These are phyloP conservation scores for Komagataella pastoris DNA, from an alignment of 805 yeast species.

Conservation along the genomic window DNA sequence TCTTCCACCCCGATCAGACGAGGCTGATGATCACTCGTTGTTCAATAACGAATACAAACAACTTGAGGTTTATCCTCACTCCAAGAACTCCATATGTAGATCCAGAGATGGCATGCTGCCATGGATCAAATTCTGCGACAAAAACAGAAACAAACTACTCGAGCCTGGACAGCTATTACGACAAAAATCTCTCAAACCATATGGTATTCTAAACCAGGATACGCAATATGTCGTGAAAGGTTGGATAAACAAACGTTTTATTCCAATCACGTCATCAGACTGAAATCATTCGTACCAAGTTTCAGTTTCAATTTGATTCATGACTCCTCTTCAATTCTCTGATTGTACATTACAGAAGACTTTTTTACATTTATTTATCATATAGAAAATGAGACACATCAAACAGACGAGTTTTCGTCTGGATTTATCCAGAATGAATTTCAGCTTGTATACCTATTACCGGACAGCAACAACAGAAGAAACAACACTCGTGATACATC, in stretches of 20 bases:
- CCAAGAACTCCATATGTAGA: slow-evolving; percentile 6
- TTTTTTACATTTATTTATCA: background rate
- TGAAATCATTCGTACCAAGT: background rate
- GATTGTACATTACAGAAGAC: background rate
- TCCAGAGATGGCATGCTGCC: slow-evolving; percentile 11
- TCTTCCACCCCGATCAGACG: slow-evolving; percentile 36
- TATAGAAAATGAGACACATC: background rate
- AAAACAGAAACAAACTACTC: slow-evolving; percentile 13
- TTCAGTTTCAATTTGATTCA: background rate
- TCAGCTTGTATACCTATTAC: background rate
- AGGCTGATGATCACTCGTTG: slow-evolving; percentile 3
- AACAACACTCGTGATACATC: background rate
- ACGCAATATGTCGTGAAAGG: slow-evolving; percentile 36
- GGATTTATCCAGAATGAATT: background rate
- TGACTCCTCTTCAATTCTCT: background rate
- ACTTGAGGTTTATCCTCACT: slow-evolving; percentile 1
- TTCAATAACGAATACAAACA: slow-evolving; percentile 18
- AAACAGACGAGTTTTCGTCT: background rate
- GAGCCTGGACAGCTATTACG: slow-evolving; percentile 9
- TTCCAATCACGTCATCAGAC: slow-evolving; percentile 5
- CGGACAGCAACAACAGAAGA: background rate
- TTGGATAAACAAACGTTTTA: slow-evolving; percentile 35
- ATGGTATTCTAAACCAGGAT: slow-evolving; percentile 12
- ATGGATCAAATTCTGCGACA: slow-evolving; percentile 9
- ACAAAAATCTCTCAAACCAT: slow-evolving; percentile 12